Conservation (phyloP, 1,139 yeast genomes). For the Magnusiomyces paraingens region DNA sequence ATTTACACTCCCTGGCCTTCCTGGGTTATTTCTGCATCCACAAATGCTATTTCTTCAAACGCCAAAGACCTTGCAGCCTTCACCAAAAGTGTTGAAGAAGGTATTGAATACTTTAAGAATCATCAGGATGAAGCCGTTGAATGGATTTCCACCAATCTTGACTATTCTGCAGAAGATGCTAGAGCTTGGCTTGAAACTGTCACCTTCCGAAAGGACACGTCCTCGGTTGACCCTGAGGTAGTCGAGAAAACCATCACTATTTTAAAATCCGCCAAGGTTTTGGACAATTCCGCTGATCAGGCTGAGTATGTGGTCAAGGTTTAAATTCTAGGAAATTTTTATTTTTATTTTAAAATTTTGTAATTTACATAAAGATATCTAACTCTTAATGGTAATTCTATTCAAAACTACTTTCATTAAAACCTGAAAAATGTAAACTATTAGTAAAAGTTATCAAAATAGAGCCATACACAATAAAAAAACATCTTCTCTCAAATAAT, state of each 20-base stretch:
- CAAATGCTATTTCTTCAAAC: constrained; percentile 25
- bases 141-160: constrained; percentile 60
- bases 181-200: constrained; percentile 75
- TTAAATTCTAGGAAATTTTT: background rate
- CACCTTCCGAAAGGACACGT: constrained; percentile 47
- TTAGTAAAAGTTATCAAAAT: too few species aligned
- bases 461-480: too few species aligned
- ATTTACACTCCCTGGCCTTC: constrained; percentile 97
- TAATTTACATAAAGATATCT: too few species aligned
- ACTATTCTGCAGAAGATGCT: constrained; percentile 73
- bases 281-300: constrained; percentile 25
- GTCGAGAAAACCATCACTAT: constrained; percentile 53
- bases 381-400: too few species aligned
- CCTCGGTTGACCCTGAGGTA: constrained; percentile 44
- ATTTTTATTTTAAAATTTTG: too few species aligned
- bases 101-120: constrained; percentile 55
- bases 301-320: constrained; percentile 17
- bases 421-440: too few species aligned
- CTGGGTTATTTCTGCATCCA: constrained; percentile 66
- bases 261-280: constrained; percentile 57
- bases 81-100: constrained; percentile 52
- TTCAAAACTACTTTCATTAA: too few species aligned
- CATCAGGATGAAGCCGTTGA: constrained; percentile 61
- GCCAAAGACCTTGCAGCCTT: constrained; percentile 37
- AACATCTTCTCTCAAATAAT: too few species aligned